phyloP scores from a whole-genome alignment of 371 early-diverging fungal species.

The Lichtheimia corymbifera region DNA sequence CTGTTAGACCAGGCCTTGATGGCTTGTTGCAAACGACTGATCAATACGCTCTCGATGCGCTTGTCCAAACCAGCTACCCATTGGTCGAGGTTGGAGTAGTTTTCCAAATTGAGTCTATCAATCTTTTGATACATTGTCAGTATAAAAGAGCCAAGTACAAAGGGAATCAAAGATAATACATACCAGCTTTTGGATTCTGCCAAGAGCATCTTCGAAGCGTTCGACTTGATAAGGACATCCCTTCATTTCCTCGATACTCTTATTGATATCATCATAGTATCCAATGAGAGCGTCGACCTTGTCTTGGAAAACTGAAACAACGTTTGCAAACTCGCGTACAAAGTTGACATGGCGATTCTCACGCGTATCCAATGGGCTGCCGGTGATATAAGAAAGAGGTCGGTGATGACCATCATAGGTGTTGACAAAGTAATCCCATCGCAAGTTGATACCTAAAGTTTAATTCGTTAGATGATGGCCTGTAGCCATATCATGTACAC shows the following conservation, averaged over 20 bases:
- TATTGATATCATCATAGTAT: constrained; percentile 81
- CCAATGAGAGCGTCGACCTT: constrained; percentile 86
- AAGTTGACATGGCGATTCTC: constrained; percentile 91
- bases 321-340: constrained; percentile 92
- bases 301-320: constrained; percentile 93
- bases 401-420: constrained; percentile 67
- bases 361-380: constrained; percentile 57
- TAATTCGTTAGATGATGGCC: neutral
- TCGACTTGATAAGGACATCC: constrained; percentile 75
- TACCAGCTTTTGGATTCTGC: constrained; percentile 82
- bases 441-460: constrained; percentile 59
- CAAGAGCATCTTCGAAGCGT: constrained; percentile 70
- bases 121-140: constrained; percentile 40
- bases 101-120: constrained; percentile 91
- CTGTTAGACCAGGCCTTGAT: constrained; percentile 76
- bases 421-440: constrained; percentile 97
- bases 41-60: constrained; percentile 82
- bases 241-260: constrained; percentile 80
- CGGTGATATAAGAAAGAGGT: constrained; percentile 49
- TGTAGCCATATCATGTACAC: neutral
- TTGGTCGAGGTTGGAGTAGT: constrained; percentile 87
- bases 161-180: neutral
- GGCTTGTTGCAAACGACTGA: constrained; percentile 76
- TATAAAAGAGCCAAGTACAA: constrained; percentile 9
- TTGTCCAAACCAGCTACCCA: constrained; percentile 88